Evolutionary conservation across 78 protist species (phyloP), one percentile per base, ranked within the genome.

Genomic region (Dictyostelium capitatum): DNA sequence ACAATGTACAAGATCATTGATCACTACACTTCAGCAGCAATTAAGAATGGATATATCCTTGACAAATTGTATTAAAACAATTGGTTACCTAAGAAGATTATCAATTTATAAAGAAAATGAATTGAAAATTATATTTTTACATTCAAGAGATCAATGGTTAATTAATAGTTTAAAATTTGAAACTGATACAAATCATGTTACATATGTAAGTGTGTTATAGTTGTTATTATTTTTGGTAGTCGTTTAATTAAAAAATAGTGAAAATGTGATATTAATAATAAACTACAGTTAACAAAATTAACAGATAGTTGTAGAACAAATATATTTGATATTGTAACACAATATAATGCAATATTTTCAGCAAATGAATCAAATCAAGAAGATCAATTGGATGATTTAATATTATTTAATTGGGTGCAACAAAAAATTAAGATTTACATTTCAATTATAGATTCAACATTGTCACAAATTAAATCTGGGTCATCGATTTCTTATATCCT

Each of bases 251-350:
- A n/a, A n/a, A n/a, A n/a, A n/a, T n/a, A n/a, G n/a, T n/a, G n/a
- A n/a, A n/a, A n/a, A n/a, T n/a, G n/a, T n/a, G 37, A 67, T 67
- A 67, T 9, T 67, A n/a, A n/a, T 20, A 32, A 67, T 67, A 67
- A 3, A 37, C 43, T 37, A 37, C 43, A 87, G 92, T 50, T 87
- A 32, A 87, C 92, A 28, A 87, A 87, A 87, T 77, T 77, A 28
- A 87, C 93, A 77, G 93, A 87, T 56, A 59, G 84, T 77, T 87
- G 79, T 64, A 74, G 93, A 87, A 77, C 84, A 1, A 87, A 87
- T 64, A 77, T 87, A 19, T 87, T 87, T 30, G 93, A 87, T 77
- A 77, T 87, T 32, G 74, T 87, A 8, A 87, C 93, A 37, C 93
- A 87, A 37, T 87, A 75, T 78, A 87, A 57, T 77, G 93, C 93